Evolutionary conservation across 2,329 filamentous ascomycete species (phyloP).

Genomic region (Ophiostoma sp.): DNA sequence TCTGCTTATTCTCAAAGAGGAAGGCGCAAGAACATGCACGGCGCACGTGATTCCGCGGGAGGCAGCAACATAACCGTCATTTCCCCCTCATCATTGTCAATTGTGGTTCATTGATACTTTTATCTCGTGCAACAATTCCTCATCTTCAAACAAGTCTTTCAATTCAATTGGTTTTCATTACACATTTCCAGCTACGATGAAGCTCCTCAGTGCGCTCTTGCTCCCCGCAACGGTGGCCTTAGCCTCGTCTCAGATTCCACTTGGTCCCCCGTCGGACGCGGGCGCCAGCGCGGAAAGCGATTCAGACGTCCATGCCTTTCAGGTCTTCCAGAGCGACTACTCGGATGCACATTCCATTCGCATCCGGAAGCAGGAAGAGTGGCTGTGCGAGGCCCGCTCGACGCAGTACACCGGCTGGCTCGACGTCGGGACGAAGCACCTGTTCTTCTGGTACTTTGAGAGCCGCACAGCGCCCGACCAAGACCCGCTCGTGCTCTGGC

Average conservation of each 20-base stretch:
- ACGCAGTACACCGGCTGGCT: constrained; percentile 25
- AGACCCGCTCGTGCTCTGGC: constrained; percentile 41
- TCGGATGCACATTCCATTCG: constrained; percentile 12
- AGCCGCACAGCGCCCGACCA: constrained; percentile 40
- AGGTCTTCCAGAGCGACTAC: constrained; percentile 16
- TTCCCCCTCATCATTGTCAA: too few relatives aligned
- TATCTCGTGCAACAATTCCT: too few relatives aligned
- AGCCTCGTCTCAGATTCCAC: not conserved
- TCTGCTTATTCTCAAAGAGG: not conserved
- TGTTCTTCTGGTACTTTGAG: constrained; percentile 68
- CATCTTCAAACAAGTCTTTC: too few relatives aligned
- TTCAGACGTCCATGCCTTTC: not conserved
- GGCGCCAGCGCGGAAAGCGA: too few relatives aligned
- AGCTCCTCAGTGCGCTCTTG: too few relatives aligned
- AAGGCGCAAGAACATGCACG: too few relatives aligned
- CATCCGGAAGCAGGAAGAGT: constrained; percentile 19
- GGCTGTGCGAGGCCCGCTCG: constrained; percentile 15
- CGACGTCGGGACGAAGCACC: constrained; percentile 41
- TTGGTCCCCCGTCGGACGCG: not conserved
- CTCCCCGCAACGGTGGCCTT: too few relatives aligned
- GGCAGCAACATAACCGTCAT: too few relatives aligned
- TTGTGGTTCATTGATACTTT: too few relatives aligned
- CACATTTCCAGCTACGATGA: too few relatives aligned
- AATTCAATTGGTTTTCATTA: too few relatives aligned
- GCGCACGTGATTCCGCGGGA: too few relatives aligned